Base-by-base conservation (phyloP, 768 basidiomycete genomes). In the Paxillus ammoniavirescens region DNA sequence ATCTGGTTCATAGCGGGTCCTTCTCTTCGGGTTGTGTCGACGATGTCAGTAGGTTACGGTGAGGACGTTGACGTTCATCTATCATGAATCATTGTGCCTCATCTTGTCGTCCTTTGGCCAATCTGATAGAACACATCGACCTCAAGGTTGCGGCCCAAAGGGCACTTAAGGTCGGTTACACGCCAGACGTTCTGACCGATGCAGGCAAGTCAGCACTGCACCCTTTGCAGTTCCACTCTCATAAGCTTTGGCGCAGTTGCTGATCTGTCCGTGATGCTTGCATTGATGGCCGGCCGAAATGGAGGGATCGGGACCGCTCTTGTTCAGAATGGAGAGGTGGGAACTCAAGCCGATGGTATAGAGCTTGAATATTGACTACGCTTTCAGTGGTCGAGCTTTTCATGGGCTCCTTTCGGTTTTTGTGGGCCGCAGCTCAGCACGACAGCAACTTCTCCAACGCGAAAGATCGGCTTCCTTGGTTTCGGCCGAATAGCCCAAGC, bases 401-500 rank as follows among this genome's bases (percentile, higher is more conserved):
- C 76, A 18, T 98, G 94, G 90, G 72, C 83, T 0, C 96, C 95
- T 0, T 94, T 93, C 70, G 73, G 77, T 12, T 82, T 95, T 60
- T 93, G 91, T 59, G 95, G 96, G 0, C 89, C 83, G 1, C 91
- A 93, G 65, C 72, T 91, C 17, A 85, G 87, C 70, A 71, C 84
- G 0, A 77, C 78, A 1, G 52, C 64, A 2, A 61, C 74, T 14
- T 74, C 80, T 7, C 77, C 77, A 2, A 78, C 66, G 8, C 83
- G 86, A 41, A 95, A 86, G 1, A 82, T 86, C 2, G 94, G 93
- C 1, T 97, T 98, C 73, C 76, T 98, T 31, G 97, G 97, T 12
- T 98, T 98, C 61, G 96, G 96, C 6, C 84, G 96, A 23, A 98
- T 98, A 61, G 84, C 93, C 0, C 91, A 94, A 62, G 87, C 87